Evolutionary conservation across 495 filamentous ascomycete species (phyloP).

Genomic region (Talaromyces borbonicus): DNA sequence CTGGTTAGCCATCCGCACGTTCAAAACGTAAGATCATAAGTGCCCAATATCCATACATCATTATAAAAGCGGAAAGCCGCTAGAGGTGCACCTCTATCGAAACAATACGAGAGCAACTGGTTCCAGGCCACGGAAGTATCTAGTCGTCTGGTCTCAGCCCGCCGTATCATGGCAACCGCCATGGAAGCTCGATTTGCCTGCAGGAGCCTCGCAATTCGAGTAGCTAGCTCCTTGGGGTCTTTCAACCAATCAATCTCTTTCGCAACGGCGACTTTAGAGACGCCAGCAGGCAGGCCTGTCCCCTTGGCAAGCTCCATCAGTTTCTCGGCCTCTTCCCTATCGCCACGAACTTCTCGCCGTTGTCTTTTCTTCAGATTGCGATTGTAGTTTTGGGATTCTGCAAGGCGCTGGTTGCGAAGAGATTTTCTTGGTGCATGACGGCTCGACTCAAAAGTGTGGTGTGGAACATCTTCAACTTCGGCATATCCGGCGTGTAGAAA

Average conservation of each 20-base stretch:
- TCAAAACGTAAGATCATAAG: background rate
- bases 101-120: slow-evolving; percentile 61
- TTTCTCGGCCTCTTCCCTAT: background rate
- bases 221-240: slow-evolving; percentile 57
- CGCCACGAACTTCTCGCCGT: background rate
- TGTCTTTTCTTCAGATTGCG: background rate
- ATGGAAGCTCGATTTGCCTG: slow-evolving; percentile 44
- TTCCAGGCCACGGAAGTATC: slow-evolving; percentile 76
- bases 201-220: slow-evolving; percentile 49
- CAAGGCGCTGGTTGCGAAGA: background rate
- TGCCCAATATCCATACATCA: slow-evolving; percentile 52
- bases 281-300: background rate
- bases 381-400: background rate
- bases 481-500: background rate
- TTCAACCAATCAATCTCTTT: slow-evolving; percentile 52
- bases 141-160: slow-evolving; percentile 46
- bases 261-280: slow-evolving; percentile 19
- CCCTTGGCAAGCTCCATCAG: slow-evolving; percentile 5
- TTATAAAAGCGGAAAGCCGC: slow-evolving; percentile 71
- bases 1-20: background rate
- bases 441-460: background rate
- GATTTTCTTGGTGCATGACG: background rate
- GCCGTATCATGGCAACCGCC: slow-evolving; percentile 55
- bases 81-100: slow-evolving; percentile 47
- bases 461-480: background rate